phyloP scores from a whole-genome alignment of 2,329 filamentous ascomycete species.

The Aspergillus ustus region DNA sequence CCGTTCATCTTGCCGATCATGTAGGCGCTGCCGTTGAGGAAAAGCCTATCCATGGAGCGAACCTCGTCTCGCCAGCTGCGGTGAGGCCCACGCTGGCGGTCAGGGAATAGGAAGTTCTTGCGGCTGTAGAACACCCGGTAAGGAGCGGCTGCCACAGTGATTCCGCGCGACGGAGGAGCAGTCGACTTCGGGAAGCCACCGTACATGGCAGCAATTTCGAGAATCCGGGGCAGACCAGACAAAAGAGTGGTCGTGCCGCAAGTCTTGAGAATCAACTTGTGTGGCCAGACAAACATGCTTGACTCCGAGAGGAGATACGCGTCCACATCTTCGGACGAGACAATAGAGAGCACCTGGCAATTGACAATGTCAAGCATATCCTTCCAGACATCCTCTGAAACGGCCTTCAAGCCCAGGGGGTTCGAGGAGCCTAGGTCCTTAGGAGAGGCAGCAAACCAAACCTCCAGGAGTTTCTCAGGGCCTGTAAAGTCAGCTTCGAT shows the following conservation, averaged over 20 bases:
- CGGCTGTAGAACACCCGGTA: slow-evolving; percentile 98
- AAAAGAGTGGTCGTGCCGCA: slow-evolving; percentile 96
- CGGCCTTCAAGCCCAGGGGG: slow-evolving; percentile 81
- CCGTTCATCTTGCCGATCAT: slow-evolving; percentile 99
- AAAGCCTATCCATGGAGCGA: slow-evolving; percentile 87
- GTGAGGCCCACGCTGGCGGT: slow-evolving; percentile 91
- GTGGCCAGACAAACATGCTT: slow-evolving; percentile 99
- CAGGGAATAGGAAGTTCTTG: slow-evolving; percentile 97
- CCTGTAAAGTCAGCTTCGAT: slow-evolving; percentile 54
- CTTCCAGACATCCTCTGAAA: slow-evolving; percentile 85
- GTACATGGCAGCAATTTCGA: slow-evolving; percentile 85
- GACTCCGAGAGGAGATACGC: slow-evolving; percentile 97
- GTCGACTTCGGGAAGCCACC: slow-evolving; percentile 88
- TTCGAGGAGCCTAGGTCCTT: slow-evolving; percentile 69
- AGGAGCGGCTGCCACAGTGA: slow-evolving; percentile 78
- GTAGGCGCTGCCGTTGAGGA: slow-evolving; percentile 91
- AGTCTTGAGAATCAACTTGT: slow-evolving; percentile 98
- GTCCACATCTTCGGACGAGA: slow-evolving; percentile 91
- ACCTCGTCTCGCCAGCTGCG: slow-evolving; percentile 98
- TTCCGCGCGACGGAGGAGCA: slow-evolving; percentile 66
- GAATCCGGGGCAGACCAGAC: slow-evolving; percentile 83
- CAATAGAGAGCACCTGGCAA: slow-evolving; percentile 94
- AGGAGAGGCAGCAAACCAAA: slow-evolving; percentile 91
- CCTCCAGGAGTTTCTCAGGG: slow-evolving; percentile 96
- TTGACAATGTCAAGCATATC: slow-evolving; percentile 97